Percentiles rank a stretch among this genome's conserved stretches.
Evolutionary conservation across 2,329 filamentous ascomycete genomes (phyloP).

Genomic region (Apiospora marii): DNA sequence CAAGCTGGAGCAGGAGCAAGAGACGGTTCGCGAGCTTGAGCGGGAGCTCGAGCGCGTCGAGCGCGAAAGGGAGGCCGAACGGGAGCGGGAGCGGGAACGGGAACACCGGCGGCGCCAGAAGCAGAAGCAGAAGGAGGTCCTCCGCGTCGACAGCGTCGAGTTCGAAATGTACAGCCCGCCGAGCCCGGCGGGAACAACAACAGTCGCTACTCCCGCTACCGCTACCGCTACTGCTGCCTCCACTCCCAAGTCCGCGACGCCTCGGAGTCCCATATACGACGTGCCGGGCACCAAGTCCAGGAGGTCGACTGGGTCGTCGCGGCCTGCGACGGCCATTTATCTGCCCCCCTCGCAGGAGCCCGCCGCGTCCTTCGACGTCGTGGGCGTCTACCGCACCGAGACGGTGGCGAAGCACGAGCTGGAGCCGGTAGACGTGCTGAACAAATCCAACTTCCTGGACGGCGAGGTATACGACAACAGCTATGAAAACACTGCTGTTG

Average conservation of each 20-base stretch:
- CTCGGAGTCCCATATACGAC: background rate
- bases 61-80: background rate
- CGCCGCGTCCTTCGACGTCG: slow-evolving; percentile 18
- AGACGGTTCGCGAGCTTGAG: background rate
- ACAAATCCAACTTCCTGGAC: background rate
- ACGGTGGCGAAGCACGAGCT: background rate
- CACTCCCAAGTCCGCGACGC: background rate
- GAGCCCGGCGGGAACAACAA: background rate
- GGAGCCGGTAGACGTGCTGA: background rate
- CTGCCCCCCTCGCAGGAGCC: slow-evolving; percentile 22
- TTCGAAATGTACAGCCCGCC: slow-evolving; percentile 23
- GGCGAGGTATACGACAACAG: background rate
- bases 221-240: background rate
- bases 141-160: slow-evolving; percentile 2
- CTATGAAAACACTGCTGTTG: background rate
- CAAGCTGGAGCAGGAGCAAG: background rate
- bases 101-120: background rate
- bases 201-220: background rate
- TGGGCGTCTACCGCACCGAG: slow-evolving; percentile 7
- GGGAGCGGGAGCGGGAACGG: no score
- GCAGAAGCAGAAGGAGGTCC: slow-evolving; percentile 20
- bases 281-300: background rate
- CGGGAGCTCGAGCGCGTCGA: background rate
- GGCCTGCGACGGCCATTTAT: background rate
- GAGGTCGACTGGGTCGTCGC: background rate